phyloP scores from a whole-genome alignment of 768 basidiomycete genomes.

The Suillus bovinus region DNA sequence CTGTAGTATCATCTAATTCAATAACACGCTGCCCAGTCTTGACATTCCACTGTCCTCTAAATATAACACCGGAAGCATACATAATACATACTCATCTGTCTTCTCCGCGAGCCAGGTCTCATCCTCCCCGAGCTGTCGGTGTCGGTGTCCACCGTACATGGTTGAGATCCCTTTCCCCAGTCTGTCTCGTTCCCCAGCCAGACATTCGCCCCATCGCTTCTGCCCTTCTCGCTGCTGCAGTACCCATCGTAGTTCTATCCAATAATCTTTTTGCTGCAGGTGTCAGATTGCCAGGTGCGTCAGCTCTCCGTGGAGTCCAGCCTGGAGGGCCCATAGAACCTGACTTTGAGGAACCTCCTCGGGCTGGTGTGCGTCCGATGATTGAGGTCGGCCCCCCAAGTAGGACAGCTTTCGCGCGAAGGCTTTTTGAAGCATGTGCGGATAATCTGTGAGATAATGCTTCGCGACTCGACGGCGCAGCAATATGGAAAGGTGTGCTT shows the following conservation, averaged over 20 bases:
- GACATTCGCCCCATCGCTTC: conserved; percentile 65
- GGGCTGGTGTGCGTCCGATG: conserved; percentile 32
- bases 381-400: conserved; percentile 41
- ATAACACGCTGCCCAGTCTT: neutral
- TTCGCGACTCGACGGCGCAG: conserved; percentile 78
- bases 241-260: conserved; percentile 68
- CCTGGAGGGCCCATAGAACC: conserved; percentile 78
- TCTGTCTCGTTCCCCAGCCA: conserved; percentile 51
- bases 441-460: conserved; percentile 80
- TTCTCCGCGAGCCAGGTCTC: conserved; percentile 24
- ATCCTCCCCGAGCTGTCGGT: conserved; percentile 42
- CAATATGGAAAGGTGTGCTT: conserved; percentile 75
- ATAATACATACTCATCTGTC: conserved; percentile 10
- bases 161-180: conserved; percentile 62
- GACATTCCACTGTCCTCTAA: neutral
- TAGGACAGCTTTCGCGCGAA: conserved; percentile 75
- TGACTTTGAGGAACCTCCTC: conserved; percentile 35
- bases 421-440: conserved; percentile 74
- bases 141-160: conserved; percentile 81
- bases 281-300: conserved; percentile 74
- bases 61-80: neutral
- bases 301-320: conserved; percentile 75
- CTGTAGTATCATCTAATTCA: neutral
- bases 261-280: conserved; percentile 83
- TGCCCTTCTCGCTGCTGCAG: conserved; percentile 59